Conservation (phyloP, 148 eudicot genomes). For the Gaultheria prostrata region DNA sequence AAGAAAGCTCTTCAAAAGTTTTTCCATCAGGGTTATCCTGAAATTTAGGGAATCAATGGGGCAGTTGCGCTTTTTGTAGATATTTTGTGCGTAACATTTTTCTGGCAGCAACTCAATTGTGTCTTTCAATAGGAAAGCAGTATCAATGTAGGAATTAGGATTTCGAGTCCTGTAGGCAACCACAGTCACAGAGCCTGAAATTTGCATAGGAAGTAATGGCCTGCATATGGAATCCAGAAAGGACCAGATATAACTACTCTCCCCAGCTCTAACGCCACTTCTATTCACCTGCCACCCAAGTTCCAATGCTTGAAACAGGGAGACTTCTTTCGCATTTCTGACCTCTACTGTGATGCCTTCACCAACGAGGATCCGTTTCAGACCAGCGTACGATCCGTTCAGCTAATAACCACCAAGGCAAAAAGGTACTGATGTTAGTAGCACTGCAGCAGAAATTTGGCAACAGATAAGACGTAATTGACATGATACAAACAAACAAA, state of each 20-base stretch:
- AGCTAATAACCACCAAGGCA: slow-evolving; percentile 33
- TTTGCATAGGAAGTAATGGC: slow-evolving; percentile 40
- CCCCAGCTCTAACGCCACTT: slow-evolving; percentile 16
- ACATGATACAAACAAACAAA: background rate
- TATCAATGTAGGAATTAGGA: slow-evolving; percentile 26
- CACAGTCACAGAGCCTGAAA: slow-evolving; percentile 50
- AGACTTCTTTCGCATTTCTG: slow-evolving; percentile 45
- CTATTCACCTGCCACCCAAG: slow-evolving; percentile 20
- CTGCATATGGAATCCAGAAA: slow-evolving; percentile 30
- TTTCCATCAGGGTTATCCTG: slow-evolving; percentile 35
- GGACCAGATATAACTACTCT: slow-evolving; percentile 17
- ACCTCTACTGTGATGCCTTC: slow-evolving; percentile 57
- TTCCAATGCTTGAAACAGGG: slow-evolving; percentile 30
- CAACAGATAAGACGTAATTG: background rate
- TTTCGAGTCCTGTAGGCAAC: slow-evolving; percentile 40
- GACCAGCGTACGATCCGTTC: slow-evolving; percentile 45
- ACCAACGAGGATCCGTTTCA: slow-evolving; percentile 48
- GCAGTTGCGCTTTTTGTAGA: slow-evolving; percentile 23
- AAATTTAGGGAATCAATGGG: slow-evolving; percentile 30
- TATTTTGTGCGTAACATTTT: slow-evolving; percentile 37
- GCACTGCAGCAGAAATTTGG: background rate
- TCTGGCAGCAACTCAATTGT: slow-evolving; percentile 48
- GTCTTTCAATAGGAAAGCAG: slow-evolving; percentile 25
- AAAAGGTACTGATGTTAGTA: slow-evolving; percentile 9
- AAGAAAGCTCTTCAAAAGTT: slow-evolving; percentile 29